Conservation (phyloP, 257 asterid species). For the Capsicum pubescens region DNA sequence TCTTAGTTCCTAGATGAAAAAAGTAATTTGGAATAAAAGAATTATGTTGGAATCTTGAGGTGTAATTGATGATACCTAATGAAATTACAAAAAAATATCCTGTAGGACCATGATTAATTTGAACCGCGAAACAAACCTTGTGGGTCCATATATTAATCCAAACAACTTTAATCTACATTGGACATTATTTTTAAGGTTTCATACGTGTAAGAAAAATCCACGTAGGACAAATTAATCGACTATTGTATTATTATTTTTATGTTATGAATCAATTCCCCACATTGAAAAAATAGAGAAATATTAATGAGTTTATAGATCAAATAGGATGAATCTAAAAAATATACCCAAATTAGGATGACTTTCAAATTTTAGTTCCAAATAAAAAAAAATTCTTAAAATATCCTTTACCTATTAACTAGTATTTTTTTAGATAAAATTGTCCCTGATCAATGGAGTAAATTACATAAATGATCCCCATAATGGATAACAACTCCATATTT, state of each 20-base stretch:
- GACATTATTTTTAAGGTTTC: not conserved
- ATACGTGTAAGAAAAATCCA: not conserved
- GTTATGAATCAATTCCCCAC: too few species aligned
- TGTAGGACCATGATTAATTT: conserved; percentile 52
- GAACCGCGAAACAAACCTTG: conserved; percentile 43
- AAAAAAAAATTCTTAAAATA: too few species aligned
- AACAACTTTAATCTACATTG: conserved; percentile 13
- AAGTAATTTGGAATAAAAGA: not conserved
- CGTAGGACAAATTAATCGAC: conserved; percentile 3
- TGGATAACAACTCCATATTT: too few species aligned
- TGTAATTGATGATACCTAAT: conserved; percentile 31
- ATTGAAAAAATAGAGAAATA: too few species aligned
- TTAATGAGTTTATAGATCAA: too few species aligned
- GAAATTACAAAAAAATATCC: conserved; percentile 24
- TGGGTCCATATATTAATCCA: not conserved
- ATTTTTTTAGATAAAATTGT: too few species aligned
- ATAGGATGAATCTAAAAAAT: too few species aligned
- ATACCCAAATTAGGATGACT: too few species aligned
- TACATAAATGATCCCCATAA: too few species aligned
- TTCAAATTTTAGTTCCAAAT: too few species aligned
- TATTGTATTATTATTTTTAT: not conserved
- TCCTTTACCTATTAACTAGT: too few species aligned
- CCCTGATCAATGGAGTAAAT: too few species aligned
- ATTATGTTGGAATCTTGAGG: conserved; percentile 26
- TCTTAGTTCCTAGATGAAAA: not conserved